Conservation (phyloP, 1,284 basidiomycete species). For the Naganishia cerealis region DNA sequence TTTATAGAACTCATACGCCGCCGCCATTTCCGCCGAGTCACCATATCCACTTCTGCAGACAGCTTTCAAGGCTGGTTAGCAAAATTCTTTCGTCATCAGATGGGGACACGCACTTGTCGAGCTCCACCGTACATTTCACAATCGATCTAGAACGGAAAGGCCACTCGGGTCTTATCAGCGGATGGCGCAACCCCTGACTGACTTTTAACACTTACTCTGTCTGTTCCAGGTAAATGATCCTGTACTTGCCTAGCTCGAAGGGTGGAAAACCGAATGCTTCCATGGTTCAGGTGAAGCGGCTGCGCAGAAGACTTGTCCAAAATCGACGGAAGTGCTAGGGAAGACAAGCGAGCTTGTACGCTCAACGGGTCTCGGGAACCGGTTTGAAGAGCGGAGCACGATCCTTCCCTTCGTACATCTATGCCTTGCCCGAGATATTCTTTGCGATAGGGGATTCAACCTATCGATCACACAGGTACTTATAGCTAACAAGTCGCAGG, state of each 20-base stretch:
- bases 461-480: too few relatives aligned
- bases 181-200: too few relatives aligned
- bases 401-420: too few relatives aligned
- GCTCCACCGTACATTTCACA: conserved; percentile 21
- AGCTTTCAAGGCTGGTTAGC: background rate
- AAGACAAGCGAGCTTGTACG: too few relatives aligned
- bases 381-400: too few relatives aligned
- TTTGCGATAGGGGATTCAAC: too few relatives aligned
- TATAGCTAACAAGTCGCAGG: too few relatives aligned
- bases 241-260: conserved; percentile 13
- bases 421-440: too few relatives aligned
- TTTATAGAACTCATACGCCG: background rate
- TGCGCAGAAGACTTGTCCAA: too few relatives aligned
- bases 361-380: too few relatives aligned
- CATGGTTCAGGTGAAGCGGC: background rate
- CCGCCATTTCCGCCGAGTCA: background rate
- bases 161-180: too few relatives aligned
- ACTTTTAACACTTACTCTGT: conserved; percentile 5
- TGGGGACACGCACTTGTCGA: background rate
- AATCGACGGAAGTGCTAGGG: too few relatives aligned
- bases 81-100: background rate
- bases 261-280: conserved; percentile 14
- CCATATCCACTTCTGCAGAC: background rate
- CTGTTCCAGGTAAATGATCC: conserved; percentile 18
- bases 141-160: background rate